Evolutionary conservation across 495 filamentous ascomycete species (phyloP).

Genomic region (Aspergillus diversus): DNA sequence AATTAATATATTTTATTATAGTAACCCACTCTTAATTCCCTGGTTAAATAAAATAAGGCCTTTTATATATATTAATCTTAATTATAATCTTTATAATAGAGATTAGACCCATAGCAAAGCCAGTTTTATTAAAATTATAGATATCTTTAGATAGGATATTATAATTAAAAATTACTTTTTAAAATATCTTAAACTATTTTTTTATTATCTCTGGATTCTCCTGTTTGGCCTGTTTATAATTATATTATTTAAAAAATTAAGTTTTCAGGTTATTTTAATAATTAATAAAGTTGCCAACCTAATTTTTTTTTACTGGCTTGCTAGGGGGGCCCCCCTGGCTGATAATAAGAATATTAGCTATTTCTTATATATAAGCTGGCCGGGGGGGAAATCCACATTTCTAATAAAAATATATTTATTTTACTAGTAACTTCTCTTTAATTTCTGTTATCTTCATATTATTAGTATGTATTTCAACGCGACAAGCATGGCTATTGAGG

Average conservation of each 20-base stretch:
- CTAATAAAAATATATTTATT: background rate
- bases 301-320: background rate
- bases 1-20: background rate
- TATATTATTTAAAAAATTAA: background rate
- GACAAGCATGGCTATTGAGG: too few species aligned
- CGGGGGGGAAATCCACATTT: background rate
- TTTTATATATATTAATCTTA: background rate
- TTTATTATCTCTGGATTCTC: background rate
- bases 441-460: background rate
- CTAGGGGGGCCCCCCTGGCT: background rate
- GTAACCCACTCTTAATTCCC: background rate
- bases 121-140: background rate
- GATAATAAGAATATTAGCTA: background rate
- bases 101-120: background rate
- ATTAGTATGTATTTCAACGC: background rate
- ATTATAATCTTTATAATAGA: background rate
- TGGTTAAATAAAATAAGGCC: slow-evolving; percentile 9
- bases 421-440: background rate
- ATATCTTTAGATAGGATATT: too few species aligned
- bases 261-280: background rate
- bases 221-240: background rate
- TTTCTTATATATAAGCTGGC: background rate
- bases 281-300: background rate
- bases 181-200: background rate
- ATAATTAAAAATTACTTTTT: too few species aligned